phyloP scores from a whole-genome alignment of 148 eudicot genomes.

The Limonium bicolor region DNA sequence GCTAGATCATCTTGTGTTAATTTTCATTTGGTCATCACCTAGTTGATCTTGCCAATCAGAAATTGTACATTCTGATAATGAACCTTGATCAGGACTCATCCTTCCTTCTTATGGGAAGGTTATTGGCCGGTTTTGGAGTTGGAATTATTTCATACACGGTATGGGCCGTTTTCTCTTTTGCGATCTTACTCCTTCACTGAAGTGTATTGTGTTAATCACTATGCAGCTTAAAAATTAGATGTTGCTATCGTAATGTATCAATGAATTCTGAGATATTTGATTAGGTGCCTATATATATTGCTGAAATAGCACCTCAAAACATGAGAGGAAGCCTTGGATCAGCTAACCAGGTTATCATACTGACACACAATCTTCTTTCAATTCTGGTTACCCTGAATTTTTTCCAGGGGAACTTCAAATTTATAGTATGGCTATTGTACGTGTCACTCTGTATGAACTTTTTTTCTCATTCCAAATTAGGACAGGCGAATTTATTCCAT shows the following conservation, averaged over 20 bases:
- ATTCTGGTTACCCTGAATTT: too few species aligned
- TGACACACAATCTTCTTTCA: neutral
- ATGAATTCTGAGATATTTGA: too few species aligned
- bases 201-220: neutral
- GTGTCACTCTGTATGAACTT: too few species aligned
- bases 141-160: conserved; percentile 89
- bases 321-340: conserved; percentile 84
- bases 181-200: neutral
- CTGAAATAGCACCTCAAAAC: conserved; percentile 90
- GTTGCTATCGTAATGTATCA: too few species aligned
- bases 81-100: conserved; percentile 44
- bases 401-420: too few species aligned
- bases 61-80: neutral
- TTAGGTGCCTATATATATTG: conserved; percentile 89
- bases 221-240: neutral
- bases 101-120: conserved; percentile 83
- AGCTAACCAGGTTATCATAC: conserved; percentile 77
- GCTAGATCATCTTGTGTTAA: too few species aligned
- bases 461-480: too few species aligned
- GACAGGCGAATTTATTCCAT: too few species aligned
- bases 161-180: conserved; percentile 5
- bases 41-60: too few species aligned
- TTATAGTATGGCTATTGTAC: too few species aligned
- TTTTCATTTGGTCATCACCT: too few species aligned
- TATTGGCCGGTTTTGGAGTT: conserved; percentile 88